phyloP scores from a whole-genome alignment of 371 early-diverging fungal genomes.

The Mortierella sp. region DNA sequence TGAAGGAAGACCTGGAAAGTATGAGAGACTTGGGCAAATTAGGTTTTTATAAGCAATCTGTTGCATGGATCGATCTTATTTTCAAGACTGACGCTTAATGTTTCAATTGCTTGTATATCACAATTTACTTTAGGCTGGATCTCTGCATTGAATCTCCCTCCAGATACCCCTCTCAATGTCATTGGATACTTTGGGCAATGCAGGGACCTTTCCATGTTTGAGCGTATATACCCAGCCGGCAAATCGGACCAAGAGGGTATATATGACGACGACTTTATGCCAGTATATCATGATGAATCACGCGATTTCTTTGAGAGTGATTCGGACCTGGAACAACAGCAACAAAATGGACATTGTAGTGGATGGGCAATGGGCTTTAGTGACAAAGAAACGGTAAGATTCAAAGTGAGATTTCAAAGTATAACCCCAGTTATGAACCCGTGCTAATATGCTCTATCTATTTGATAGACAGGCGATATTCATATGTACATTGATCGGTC shows the following conservation, averaged over 20 bases:
- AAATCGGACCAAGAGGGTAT: background rate
- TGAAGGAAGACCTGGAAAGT: conserved; percentile 48
- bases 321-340: background rate
- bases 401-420: background rate
- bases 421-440: background rate
- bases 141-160: conserved; percentile 18
- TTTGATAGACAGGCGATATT: conserved; percentile 47
- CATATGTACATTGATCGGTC: conserved; percentile 27
- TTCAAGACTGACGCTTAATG: background rate
- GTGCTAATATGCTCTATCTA: background rate
- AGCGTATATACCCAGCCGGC: conserved; percentile 14
- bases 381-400: conserved; percentile 14
- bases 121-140: conserved; percentile 35
- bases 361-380: conserved; percentile 20
- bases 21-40: too few relatives aligned
- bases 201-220: conserved; percentile 35
- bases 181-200: conserved; percentile 44
- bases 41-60: too few relatives aligned
- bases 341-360: background rate
- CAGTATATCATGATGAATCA: conserved; percentile 7
- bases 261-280: background rate
- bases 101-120: background rate
- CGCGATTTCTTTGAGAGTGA: background rate
- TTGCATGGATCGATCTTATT: too few relatives aligned
- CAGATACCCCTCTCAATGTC: conserved; percentile 25